These are phyloP conservation scores for Purpureocillium takamizusanense DNA, from an alignment of 2,329 filamentous ascomycete genomes.

Conservation along the genomic window DNA sequence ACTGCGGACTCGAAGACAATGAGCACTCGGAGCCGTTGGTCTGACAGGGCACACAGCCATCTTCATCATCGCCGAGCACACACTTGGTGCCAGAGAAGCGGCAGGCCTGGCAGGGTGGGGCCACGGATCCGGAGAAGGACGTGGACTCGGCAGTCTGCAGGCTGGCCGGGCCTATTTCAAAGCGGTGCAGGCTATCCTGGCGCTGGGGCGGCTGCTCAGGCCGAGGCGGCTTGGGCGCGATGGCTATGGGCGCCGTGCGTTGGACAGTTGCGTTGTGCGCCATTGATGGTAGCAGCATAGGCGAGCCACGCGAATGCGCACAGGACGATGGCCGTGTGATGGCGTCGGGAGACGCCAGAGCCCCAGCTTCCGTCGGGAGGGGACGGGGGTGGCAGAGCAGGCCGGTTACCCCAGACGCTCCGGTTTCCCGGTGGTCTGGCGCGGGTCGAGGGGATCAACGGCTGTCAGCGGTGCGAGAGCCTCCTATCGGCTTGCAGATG, in stretches of 20 bases:
- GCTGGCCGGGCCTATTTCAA: constrained; percentile 40
- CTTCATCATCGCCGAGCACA: constrained; percentile 64
- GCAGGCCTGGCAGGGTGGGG: constrained; percentile 63
- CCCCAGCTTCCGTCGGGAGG: too few species aligned
- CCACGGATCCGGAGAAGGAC: constrained; percentile 29
- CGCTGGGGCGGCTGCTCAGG: constrained; percentile 31
- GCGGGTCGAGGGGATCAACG: too few species aligned
- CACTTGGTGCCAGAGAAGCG: constrained; percentile 66
- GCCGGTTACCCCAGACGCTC: not conserved
- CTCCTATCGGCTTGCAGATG: too few species aligned
- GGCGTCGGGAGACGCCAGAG: too few species aligned
- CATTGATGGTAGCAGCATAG: constrained; percentile 23
- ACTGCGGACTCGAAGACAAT: constrained; percentile 65
- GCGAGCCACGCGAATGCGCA: not conserved
- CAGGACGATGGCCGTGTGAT: too few species aligned
- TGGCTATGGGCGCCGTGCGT: constrained; percentile 56
- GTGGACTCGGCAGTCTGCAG: constrained; percentile 40
- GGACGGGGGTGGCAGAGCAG: too few species aligned
- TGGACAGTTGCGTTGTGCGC: constrained; percentile 43
- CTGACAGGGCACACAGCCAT: constrained; percentile 68
- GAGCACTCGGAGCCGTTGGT: constrained; percentile 73
- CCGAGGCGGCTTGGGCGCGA: constrained; percentile 50
- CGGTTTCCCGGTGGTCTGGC: too few species aligned
- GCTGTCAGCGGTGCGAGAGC: too few species aligned
- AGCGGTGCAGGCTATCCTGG: constrained; percentile 36